phyloP scores from a whole-genome alignment of 2,329 filamentous ascomycete genomes.

The Verticillium nubilum region DNA sequence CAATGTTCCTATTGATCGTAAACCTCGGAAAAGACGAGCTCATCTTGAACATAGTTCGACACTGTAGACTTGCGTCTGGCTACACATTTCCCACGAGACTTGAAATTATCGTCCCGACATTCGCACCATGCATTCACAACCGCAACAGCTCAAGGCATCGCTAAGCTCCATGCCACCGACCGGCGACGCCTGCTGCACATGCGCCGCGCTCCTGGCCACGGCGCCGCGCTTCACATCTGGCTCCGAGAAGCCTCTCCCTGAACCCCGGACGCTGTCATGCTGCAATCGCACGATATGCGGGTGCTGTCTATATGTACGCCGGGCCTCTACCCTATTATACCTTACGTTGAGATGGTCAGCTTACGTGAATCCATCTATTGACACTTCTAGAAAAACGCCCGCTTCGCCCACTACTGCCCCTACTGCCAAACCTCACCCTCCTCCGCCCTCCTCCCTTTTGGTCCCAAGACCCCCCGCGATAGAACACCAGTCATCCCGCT shows the following conservation, averaged over 20 bases:
- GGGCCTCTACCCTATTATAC: slow-evolving; percentile 4
- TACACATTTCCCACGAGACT: too few relatives aligned
- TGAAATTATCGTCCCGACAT: too few relatives aligned
- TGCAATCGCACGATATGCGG: slow-evolving; percentile 69
- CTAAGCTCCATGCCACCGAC: not conserved
- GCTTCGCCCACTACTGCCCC: slow-evolving; percentile 63
- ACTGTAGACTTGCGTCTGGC: not conserved
- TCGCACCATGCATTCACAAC: not conserved
- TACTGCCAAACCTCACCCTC: slow-evolving; percentile 72
- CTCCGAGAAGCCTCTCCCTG: slow-evolving; percentile 55
- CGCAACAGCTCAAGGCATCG: not conserved
- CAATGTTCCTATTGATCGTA: too few relatives aligned
- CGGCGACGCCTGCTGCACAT: slow-evolving; percentile 60
- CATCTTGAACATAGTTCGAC: not conserved
- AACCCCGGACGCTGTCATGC: slow-evolving; percentile 60
- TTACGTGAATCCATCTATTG: not conserved
- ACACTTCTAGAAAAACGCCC: slow-evolving; percentile 49
- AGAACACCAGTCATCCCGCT: slow-evolving; percentile 59
- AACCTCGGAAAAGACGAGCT: too few relatives aligned
- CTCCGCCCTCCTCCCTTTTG: slow-evolving; percentile 49
- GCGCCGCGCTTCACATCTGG: slow-evolving; percentile 45
- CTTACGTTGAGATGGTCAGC: not conserved
- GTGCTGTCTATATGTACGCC: slow-evolving; percentile 57
- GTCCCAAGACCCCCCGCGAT: slow-evolving; percentile 53
- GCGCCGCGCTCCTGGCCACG: slow-evolving; percentile 54